Evolutionary conservation across 139 green algal genomes (phyloP).

Genomic region (Astrephomene gubernaculifera): DNA sequence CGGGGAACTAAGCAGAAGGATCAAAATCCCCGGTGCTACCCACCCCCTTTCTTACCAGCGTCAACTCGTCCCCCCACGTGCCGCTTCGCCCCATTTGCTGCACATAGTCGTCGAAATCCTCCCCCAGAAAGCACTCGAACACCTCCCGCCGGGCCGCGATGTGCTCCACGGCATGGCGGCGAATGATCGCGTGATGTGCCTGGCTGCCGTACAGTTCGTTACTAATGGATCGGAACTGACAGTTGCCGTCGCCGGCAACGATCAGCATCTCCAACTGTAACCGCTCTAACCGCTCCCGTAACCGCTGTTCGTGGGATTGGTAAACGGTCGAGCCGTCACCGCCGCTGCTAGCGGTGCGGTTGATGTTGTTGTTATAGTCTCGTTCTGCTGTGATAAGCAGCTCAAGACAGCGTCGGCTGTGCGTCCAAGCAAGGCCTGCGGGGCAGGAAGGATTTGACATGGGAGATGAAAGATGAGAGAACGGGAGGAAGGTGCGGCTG

Average conservation of each 20-base stretch:
- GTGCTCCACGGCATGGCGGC: constrained; percentile 59
- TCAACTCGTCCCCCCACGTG: constrained; percentile 85
- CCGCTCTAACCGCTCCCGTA: constrained; percentile 62
- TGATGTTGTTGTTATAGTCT: background rate
- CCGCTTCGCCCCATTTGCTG: constrained; percentile 59
- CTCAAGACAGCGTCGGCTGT: constrained; percentile 46
- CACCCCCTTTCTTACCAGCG: constrained; percentile 76
- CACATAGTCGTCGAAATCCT: constrained; percentile 62
- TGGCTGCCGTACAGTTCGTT: constrained; percentile 71
- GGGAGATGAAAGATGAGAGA: too few species aligned
- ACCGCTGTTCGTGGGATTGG: constrained; percentile 37
- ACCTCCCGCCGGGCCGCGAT: constrained; percentile 55
- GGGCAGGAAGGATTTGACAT: too few species aligned
- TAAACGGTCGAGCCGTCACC: background rate
- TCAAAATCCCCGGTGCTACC: too few species aligned
- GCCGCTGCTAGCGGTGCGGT: background rate
- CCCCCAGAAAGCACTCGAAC: constrained; percentile 63
- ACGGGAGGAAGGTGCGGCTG: too few species aligned
- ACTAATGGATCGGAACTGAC: constrained; percentile 74
- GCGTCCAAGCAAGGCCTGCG: constrained; percentile 35
- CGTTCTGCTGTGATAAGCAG: constrained; percentile 33
- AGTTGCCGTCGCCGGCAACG: constrained; percentile 74
- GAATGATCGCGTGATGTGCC: constrained; percentile 63
- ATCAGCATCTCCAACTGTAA: constrained; percentile 73
- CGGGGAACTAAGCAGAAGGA: too few species aligned